Evolutionary conservation across 192 early-diverging fungal genomes (phyloP), one percentile per base, ranked within the genome.

Genomic region (Coemansia sp.): DNA sequence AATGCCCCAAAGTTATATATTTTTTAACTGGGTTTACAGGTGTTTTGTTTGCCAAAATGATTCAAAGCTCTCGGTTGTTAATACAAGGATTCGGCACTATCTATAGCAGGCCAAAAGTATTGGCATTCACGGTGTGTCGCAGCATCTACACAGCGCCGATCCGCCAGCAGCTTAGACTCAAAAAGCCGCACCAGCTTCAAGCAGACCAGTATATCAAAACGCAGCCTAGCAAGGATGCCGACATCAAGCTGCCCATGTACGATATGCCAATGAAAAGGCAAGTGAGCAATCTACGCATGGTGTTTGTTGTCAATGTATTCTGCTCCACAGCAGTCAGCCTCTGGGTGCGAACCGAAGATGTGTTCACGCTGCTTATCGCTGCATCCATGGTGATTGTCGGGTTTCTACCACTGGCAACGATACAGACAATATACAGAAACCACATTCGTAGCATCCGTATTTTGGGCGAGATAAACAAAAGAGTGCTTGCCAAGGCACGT

Each of bases 401-500:
- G 1, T 67, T 71, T 39, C 59, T 71, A 7, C 74, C 74, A 6
- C 31, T 78, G 28, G 68, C 54, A 0, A 26, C 53, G 3, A 45
- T 67, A 0, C 68, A 78, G 50, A 20, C 62, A 5, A 36, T 67
- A 4, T 78, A 71, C 61, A 39, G 30, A 48, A 58, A 63, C 48
- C 74, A 78, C 16, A 47, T 78, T 12, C 59, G 59, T 23, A 64
- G 49, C 36, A 68, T 78, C 26, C 60, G 61, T 2, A 78, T 78
- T 10, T 56, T 78, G 8, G 68, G 68, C 12, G 50, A 41, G 8
- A 53, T 78, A 10, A 59, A 41, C 42, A 62, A 57, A 19, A 46
- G 50, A 31, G 43, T 50, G 14, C 19, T 68, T 1, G 26, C 31
- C 18, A 26, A 38, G 14, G 43, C 53, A 11, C 55, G 60, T 13